phyloP scores from a whole-genome alignment of 2,329 filamentous ascomycete species.

The Daldinia eschscholtzii region DNA sequence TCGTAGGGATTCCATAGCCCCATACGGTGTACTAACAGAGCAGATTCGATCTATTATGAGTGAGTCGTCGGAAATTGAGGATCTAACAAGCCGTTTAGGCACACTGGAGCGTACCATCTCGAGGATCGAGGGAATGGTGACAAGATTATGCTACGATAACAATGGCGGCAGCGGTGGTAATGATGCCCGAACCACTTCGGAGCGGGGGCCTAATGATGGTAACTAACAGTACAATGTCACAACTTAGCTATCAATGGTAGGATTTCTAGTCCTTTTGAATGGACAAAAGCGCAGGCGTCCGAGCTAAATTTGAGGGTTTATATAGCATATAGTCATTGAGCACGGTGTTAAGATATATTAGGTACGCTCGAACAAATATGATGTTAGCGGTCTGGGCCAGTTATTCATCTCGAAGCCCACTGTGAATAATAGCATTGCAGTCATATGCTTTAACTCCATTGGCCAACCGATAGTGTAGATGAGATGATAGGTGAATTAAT shows the following conservation, averaged over 20 bases:
- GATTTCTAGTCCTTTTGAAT: not conserved
- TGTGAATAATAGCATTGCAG: not conserved
- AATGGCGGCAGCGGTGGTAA: not conserved
- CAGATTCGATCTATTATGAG: slow-evolving; percentile 65
- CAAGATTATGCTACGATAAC: slow-evolving; percentile 52
- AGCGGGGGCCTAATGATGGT: slow-evolving; percentile 35
- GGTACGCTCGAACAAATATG: slow-evolving; percentile 5
- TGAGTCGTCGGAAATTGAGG: slow-evolving; percentile 60
- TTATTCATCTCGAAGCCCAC: slow-evolving; percentile 5
- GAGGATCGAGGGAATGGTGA: slow-evolving; percentile 63
- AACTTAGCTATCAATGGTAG: slow-evolving; percentile 42
- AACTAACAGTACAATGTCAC: not conserved
- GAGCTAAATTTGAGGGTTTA: not conserved
- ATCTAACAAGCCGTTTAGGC: slow-evolving; percentile 60
- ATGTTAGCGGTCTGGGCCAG: not conserved
- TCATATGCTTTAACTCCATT: not conserved
- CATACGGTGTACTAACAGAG: slow-evolving; percentile 64
- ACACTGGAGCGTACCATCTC: slow-evolving; percentile 64
- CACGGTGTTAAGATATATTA: not conserved
- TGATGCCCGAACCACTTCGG: slow-evolving; percentile 18
- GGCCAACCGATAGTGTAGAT: not conserved
- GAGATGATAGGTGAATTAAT: not conserved
- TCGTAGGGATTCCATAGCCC: slow-evolving; percentile 67
- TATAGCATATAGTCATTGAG: slow-evolving; percentile 4
- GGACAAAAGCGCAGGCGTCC: slow-evolving; percentile 4